A percentile compares a stretch with the other conserved stretches of the same genome.
phyloP scores from a whole-genome alignment of 1,284 basidiomycete species.

The Vanrija pseudolonga region DNA sequence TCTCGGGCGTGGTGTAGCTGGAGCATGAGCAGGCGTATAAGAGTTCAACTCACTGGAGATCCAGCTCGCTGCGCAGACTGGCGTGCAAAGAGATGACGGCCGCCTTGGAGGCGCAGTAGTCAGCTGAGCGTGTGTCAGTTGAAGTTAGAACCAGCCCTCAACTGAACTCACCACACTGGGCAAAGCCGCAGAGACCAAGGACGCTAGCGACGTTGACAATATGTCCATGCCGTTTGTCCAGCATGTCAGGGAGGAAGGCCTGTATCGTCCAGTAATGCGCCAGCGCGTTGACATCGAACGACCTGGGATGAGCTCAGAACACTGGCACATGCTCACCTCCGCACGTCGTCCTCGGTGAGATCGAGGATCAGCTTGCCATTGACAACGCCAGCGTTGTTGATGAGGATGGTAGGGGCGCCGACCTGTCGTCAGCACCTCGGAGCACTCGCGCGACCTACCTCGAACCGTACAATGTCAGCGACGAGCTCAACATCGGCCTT shows the following conservation, averaged over 20 bases:
- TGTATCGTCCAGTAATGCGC: constrained; percentile 88
- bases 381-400: constrained; percentile 96
- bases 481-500: constrained; percentile 72
- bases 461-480: constrained; percentile 65
- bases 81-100: constrained; percentile 72
- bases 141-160: not conserved
- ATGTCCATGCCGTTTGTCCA: constrained; percentile 72
- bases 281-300: constrained; percentile 82
- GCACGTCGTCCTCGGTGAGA: constrained; percentile 68
- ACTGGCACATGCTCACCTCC: constrained; percentile 58
- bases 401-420: constrained; percentile 79
- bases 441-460: constrained; percentile 54
- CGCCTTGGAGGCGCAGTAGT: constrained; percentile 85
- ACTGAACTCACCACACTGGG: constrained; percentile 67
- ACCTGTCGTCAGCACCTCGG: constrained; percentile 54
- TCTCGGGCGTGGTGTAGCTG: constrained; percentile 66
- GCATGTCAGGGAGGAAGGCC: constrained; percentile 87
- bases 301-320: constrained; percentile 54
- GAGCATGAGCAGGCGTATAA: constrained; percentile 6
- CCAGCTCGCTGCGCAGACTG: constrained; percentile 76
- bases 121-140: constrained; percentile 55
- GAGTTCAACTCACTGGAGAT: constrained; percentile 57
- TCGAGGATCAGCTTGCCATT: constrained; percentile 83
- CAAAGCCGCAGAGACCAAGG: constrained; percentile 67
- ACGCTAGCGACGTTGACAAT: constrained; percentile 83